phyloP scores from a whole-genome alignment of 2,329 filamentous ascomycete genomes.

The Seiridium cupressi region DNA sequence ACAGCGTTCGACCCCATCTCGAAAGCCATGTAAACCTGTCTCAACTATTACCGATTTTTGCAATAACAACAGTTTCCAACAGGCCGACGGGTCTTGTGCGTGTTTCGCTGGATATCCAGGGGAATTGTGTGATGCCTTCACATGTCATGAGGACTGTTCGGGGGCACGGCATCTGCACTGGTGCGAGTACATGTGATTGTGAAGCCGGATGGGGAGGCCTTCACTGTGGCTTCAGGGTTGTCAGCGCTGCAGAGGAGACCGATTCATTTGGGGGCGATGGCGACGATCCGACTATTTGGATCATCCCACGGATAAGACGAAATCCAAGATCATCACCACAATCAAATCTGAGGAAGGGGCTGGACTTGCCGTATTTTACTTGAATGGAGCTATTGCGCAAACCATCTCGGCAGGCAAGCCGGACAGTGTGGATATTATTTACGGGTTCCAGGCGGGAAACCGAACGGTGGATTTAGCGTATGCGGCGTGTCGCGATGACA shows the following conservation, averaged over 20 bases:
- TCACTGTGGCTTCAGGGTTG: slow-evolving; percentile 42
- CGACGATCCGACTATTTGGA: slow-evolving; percentile 48
- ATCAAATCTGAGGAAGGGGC: slow-evolving; percentile 48
- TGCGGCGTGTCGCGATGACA: slow-evolving; percentile 48
- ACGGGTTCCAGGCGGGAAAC: slow-evolving; percentile 41
- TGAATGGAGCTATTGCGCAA: slow-evolving; percentile 46
- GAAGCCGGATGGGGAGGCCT: slow-evolving; percentile 41
- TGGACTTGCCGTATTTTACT: slow-evolving; percentile 47
- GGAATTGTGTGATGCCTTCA: slow-evolving; percentile 29
- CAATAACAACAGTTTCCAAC: slow-evolving; percentile 35
- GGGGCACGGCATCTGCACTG: slow-evolving; percentile 38
- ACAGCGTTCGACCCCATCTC: slow-evolving; percentile 34
- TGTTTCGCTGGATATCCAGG: slow-evolving; percentile 44
- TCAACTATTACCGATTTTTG: slow-evolving; percentile 33
- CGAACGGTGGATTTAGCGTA: slow-evolving; percentile 46
- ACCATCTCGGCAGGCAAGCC: slow-evolving; percentile 43
- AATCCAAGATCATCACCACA: slow-evolving; percentile 50
- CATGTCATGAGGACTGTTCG: slow-evolving; percentile 39
- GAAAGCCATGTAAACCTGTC: slow-evolving; percentile 17
- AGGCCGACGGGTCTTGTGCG: slow-evolving; percentile 26
- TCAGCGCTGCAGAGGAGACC: slow-evolving; percentile 40
- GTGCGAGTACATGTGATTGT: slow-evolving; percentile 40
- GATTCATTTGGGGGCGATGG: slow-evolving; percentile 42
- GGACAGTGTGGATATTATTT: slow-evolving; percentile 55
- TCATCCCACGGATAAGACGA: slow-evolving; percentile 36